These are phyloP conservation scores for Vicia sativa DNA, from an alignment of 306 rosid genomes.

Conservation along the genomic window DNA sequence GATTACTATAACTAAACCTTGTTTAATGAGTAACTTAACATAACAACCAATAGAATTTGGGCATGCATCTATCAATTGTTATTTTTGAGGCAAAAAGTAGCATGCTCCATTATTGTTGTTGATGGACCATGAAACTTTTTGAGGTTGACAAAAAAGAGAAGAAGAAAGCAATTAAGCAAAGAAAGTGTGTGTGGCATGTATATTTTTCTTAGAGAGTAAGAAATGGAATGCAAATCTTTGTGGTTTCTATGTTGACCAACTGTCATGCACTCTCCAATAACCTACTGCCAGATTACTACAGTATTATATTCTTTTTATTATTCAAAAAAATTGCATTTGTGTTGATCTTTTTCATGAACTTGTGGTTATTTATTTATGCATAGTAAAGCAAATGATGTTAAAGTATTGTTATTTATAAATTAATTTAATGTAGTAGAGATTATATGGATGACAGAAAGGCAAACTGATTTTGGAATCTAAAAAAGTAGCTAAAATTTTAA, in stretches of 20 bases:
- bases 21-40: background rate
- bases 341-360: background rate
- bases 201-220: slow-evolving; percentile 59
- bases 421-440: slow-evolving; percentile 1
- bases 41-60: slow-evolving; percentile 8
- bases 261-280: slow-evolving; percentile 34
- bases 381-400: background rate
- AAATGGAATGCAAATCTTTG: slow-evolving; percentile 26
- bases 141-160: slow-evolving; percentile 29
- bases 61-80: slow-evolving; percentile 1
- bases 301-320: background rate
- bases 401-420: background rate
- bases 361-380: background rate
- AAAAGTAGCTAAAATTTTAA: background rate
- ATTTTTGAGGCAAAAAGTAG: slow-evolving; percentile 17
- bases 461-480: slow-evolving; percentile 9
- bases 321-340: background rate
- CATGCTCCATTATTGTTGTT: slow-evolving; percentile 12
- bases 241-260: slow-evolving; percentile 32
- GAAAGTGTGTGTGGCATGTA: slow-evolving; percentile 27
- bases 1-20: background rate
- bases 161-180: slow-evolving; percentile 19
- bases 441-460: slow-evolving; percentile 12
- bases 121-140: slow-evolving; percentile 31
- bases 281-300: slow-evolving; percentile 18